Evolutionary conservation across 2,329 filamentous ascomycete genomes (phyloP).

Genomic region (Plenodomus lindquistii): DNA sequence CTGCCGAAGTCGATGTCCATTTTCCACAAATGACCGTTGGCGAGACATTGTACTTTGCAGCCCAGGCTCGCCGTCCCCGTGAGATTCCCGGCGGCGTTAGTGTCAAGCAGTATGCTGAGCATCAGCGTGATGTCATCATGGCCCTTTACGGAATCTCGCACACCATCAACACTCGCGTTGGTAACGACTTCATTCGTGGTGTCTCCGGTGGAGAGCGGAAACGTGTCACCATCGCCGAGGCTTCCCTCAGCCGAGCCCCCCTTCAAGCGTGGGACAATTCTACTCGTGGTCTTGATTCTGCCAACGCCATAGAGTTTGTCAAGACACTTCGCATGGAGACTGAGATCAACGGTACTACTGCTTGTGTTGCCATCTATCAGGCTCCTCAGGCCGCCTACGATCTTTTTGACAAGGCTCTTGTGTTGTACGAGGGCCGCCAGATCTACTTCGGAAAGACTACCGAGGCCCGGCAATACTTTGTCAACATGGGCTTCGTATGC

Average conservation of each 20-base stretch:
- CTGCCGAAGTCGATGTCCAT: constrained; percentile 80
- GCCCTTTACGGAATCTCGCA: constrained; percentile 75
- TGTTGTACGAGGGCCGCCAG: constrained; percentile 70
- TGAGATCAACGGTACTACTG: constrained; percentile 68
- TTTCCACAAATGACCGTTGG: constrained; percentile 78
- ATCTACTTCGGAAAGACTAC: constrained; percentile 71
- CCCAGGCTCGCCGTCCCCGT: constrained; percentile 68
- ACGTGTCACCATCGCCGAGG: constrained; percentile 81
- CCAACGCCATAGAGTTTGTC: constrained; percentile 76
- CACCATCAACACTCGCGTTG: constrained; percentile 72
- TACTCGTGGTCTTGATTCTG: constrained; percentile 73
- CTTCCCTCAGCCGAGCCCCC: constrained; percentile 65
- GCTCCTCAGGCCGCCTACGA: constrained; percentile 71
- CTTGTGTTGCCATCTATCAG: constrained; percentile 75
- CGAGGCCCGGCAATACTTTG: constrained; percentile 69
- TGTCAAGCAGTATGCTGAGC: constrained; percentile 60
- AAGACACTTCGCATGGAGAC: constrained; percentile 70
- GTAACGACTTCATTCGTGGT: constrained; percentile 75
- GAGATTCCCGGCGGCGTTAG: constrained; percentile 63
- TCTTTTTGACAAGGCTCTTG: constrained; percentile 69
- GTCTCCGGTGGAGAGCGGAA: constrained; percentile 78
- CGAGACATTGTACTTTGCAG: constrained; percentile 78
- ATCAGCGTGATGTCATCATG: constrained; percentile 60
- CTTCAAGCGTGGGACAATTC: constrained; percentile 79
- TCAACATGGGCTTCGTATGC: constrained; percentile 72